Evolutionary conservation across 305 asterid genomes (phyloP), one percentile per base, ranked within the genome.

Genomic region (Fraxinus sp.): DNA sequence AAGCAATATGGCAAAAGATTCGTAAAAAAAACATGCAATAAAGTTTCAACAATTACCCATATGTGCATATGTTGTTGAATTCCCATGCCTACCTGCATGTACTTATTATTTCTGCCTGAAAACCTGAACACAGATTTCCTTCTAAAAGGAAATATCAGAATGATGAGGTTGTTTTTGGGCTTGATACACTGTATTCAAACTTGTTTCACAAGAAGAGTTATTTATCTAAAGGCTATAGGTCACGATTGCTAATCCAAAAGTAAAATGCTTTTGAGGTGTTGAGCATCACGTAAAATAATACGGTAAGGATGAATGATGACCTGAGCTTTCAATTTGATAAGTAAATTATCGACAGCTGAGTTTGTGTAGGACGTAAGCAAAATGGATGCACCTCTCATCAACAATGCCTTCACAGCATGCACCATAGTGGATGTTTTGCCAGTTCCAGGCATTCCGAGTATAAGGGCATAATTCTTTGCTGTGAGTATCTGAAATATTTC

Each of bases 361-460:
- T 93, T 91, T 80, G 93, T 93, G 92, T 93, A 91, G 77, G 98
- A 94, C 22, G 97, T 93, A 82, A 91, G 98, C 93, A 92, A 91
- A 89, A 91, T 91, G 83, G 99, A 92, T 90, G 93, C 89, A 86
- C 92, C 95, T 87, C 96, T 87, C 87, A 93, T 86, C 91, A 91
- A 87, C 86, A 96, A 89, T 37, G 98, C 99, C 89, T 92, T 95
- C 86, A 95, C 99, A 78, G 98, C 97, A 87, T 95, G 97, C 81
- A 95, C 99, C 99, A 95, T 88, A 68, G 98, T 92, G 78, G 98
- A 91, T 81, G 99, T 96, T 92, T 96, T 96, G 83, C 99, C 98
- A 16, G 99, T 96, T 79, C 98, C 99, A 86, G 99, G 99, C 99
- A 96, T 94, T 83, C 99, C 99, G 41, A 96, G 92, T 91, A 94